phyloP scores from a whole-genome alignment of 2,329 filamentous ascomycete species.

The Penicillium sumatraense region DNA sequence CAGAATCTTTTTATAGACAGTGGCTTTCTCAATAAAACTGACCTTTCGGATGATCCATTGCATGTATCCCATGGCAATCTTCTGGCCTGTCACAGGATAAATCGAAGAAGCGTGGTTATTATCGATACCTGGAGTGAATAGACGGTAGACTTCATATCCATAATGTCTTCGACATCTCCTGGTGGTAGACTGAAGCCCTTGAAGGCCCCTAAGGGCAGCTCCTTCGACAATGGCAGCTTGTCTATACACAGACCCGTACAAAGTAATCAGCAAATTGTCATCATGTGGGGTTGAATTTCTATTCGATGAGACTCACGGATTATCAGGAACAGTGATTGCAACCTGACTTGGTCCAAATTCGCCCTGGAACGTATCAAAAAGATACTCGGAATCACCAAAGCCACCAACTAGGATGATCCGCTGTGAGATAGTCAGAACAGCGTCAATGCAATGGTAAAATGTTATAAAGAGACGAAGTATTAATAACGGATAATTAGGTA shows the following conservation, averaged over 20 bases:
- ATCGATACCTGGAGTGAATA: neutral
- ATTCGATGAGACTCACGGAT: neutral
- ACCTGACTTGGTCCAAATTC: neutral
- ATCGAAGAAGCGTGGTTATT: neutral
- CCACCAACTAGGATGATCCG: conserved; percentile 4
- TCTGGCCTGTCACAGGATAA: neutral
- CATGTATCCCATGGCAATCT: neutral
- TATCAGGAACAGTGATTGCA: neutral
- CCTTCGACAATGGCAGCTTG: neutral
- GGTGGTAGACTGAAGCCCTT: neutral
- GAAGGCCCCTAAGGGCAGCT: neutral
- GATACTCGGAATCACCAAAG: neutral
- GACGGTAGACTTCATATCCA: neutral
- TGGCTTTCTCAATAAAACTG: neutral
- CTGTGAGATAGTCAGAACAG: neutral
- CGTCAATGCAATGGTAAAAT: no score
- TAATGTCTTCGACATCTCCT: neutral
- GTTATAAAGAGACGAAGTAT: neutral
- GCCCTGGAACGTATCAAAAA: neutral
- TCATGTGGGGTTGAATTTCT: no score
- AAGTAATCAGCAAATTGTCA: neutral
- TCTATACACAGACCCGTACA: neutral
- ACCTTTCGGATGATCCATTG: neutral
- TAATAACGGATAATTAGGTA: neutral
- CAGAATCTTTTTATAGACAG: neutral